Evolutionary conservation across 768 basidiomycete genomes (phyloP), one percentile per base, ranked within the genome.

Genomic region (Favolaschia claudopus): DNA sequence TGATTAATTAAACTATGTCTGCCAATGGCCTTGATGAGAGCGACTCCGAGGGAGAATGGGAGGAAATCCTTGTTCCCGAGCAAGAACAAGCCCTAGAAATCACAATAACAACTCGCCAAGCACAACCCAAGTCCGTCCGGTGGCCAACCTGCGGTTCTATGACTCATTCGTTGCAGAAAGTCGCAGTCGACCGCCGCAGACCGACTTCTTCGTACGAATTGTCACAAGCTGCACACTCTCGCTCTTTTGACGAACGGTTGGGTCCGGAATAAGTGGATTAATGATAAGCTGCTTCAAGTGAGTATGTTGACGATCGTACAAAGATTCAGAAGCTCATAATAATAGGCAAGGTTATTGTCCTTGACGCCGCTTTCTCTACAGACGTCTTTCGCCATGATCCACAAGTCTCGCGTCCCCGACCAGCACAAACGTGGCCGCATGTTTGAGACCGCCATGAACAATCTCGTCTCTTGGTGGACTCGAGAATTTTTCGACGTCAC

Each of bases 181-280:
- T 79, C 82, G 73, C 82, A 82, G 60, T 74, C 85, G 60, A 73
- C 84, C 31, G 80, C 86, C 58, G 85, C 85, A 14, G 92, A 96
- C 68, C 85, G 95, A 13, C 76, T 88, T 37, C 71, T 87, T 9
- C 83, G 95, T 31, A 84, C 96, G 42, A 85, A 90, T 55, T 88
- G 86, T 51, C 96, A 99, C 77, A 96, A 96, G 74, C 79, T 94
- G 14, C 97, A 99, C 66, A 92, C 94, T 9, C 75, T 96, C 12
- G 77, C 84, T n/a, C 80, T 97, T 14, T 81, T 99, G 13, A 83
- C 84, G 14, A 93, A 89, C 69, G 92, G 89, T 5, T 74, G 80
- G 40, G 74, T 85, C 20, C 85, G 97, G 36, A 99, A 99, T 69
- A 78, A 77, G 56, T 96, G 92, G 91, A 67, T 93, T 14, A 95